Conservation (phyloP, 139 green algal genomes). For the Raphidocelis subcapitata region DNA sequence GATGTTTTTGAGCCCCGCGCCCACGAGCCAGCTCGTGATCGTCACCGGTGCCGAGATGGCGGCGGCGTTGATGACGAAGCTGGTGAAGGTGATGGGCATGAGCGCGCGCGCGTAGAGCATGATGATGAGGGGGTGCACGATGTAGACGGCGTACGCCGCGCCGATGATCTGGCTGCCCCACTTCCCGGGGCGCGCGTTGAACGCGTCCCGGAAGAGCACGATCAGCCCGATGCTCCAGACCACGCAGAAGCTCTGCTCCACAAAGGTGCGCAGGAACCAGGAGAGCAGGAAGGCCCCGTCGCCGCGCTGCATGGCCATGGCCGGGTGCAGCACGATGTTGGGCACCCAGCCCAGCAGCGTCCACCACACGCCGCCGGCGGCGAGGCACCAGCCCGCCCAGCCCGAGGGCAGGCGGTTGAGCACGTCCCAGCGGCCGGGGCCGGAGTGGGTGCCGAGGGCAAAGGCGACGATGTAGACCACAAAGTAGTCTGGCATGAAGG, state of each 20-base stretch:
- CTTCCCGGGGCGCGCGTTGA: constrained; percentile 10
- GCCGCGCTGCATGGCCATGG: constrained; percentile 6
- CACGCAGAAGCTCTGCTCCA: constrained; percentile 26
- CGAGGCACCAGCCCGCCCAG: constrained; percentile 1
- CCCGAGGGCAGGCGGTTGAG: constrained; percentile 8
- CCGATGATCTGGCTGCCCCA: background rate
- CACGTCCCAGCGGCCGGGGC: constrained; percentile 14
- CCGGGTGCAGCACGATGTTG: constrained; percentile 5
- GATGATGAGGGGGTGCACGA: constrained; percentile 16
- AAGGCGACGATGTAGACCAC: constrained; percentile 14
- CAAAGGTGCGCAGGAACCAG: constrained; percentile 21
- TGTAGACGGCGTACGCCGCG: constrained; percentile 18
- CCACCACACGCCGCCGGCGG: constrained; percentile 15
- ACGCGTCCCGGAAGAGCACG: constrained; percentile 15
- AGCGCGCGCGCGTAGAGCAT: constrained; percentile 4
- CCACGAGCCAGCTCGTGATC: constrained; percentile 7
- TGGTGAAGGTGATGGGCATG: background rate
- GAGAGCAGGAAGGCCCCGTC: background rate
- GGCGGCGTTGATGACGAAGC: constrained; percentile 2
- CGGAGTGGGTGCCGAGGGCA: constrained; percentile 14
- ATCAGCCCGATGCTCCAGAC: constrained; percentile 21
- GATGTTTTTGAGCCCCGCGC: background rate
- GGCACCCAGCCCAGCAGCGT: constrained; percentile 10
- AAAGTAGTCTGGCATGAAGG: constrained; percentile 30
- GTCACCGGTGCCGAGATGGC: constrained; percentile 5